These are phyloP conservation scores for Alopecurus myosuroides DNA, from an alignment of 176 grass and related monocot species.

Conservation along the genomic window DNA sequence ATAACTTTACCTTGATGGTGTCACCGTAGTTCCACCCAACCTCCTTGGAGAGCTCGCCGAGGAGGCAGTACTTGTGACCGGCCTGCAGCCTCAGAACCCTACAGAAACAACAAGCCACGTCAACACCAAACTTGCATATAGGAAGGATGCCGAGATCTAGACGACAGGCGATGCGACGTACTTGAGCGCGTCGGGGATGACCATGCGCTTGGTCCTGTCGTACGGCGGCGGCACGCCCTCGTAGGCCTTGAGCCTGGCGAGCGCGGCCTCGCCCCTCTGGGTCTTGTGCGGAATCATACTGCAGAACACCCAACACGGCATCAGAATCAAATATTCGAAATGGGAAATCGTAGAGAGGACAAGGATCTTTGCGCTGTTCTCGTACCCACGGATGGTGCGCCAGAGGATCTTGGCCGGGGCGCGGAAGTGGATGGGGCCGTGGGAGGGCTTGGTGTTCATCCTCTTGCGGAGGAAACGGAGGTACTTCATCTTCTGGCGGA, in stretches of 20 bases:
- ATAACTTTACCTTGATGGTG: slow-evolving; percentile 61
- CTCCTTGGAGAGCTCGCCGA: slow-evolving; percentile 85
- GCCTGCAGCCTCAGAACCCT: slow-evolving; percentile 95
- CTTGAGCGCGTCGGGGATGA: slow-evolving; percentile 96
- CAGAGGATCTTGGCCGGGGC: slow-evolving; percentile 82
- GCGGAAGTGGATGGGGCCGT: slow-evolving; percentile 93
- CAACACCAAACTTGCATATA: background rate
- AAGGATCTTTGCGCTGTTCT: background rate
- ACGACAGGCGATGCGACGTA: background rate
- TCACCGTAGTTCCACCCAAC: slow-evolving; percentile 87
- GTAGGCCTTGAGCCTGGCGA: slow-evolving; percentile 80
- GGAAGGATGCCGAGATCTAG: background rate
- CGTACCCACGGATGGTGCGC: slow-evolving; percentile 82
- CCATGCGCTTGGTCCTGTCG: slow-evolving; percentile 83
- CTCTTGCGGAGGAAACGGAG: slow-evolving; percentile 89
- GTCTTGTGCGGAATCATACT: slow-evolving; percentile 99
- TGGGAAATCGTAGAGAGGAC: no score
- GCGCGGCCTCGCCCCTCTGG: slow-evolving; percentile 77
- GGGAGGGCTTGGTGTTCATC: slow-evolving; percentile 96
- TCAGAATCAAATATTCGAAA: background rate
- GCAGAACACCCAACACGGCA: background rate
- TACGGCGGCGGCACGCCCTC: slow-evolving; percentile 92
- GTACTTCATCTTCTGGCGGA: slow-evolving; percentile 97
- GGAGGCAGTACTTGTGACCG: slow-evolving; percentile 85
- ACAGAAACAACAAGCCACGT: background rate